These are phyloP conservation scores for Epichloe scottii DNA, from an alignment of 2,329 filamentous ascomycete genomes.

Conservation along the genomic window DNA sequence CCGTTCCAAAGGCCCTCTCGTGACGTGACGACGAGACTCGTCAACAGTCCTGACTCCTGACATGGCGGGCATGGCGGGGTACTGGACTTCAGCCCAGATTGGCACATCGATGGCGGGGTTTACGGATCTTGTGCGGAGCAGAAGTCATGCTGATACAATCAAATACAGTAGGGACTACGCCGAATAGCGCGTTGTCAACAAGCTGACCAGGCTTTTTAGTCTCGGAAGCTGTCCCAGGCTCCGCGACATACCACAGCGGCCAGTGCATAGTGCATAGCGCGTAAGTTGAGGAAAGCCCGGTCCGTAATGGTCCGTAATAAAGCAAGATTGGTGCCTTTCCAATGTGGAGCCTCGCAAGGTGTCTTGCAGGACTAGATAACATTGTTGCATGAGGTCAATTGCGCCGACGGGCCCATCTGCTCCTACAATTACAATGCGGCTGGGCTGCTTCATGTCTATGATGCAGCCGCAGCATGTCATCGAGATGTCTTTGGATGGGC, in stretches of 20 bases:
- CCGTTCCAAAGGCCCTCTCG: no score
- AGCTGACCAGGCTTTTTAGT: no score
- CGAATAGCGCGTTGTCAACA: no score
- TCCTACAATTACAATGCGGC: no score
- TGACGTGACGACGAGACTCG: no score
- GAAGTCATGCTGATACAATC: background rate
- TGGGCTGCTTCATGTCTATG: background rate
- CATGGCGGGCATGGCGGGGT: background rate
- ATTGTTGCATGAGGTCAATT: background rate
- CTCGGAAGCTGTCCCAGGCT: no score
- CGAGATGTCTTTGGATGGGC: background rate
- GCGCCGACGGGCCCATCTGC: background rate
- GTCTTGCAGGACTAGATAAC: background rate
- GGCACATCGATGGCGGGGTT: background rate
- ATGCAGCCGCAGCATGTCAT: background rate
- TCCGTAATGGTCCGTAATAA: no score
- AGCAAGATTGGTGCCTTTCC: background rate
- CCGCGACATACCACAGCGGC: no score
- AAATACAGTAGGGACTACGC: background rate
- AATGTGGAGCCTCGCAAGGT: background rate
- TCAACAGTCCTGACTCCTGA: no score
- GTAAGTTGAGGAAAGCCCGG: background rate
- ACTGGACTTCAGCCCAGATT: background rate
- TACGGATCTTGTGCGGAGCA: background rate
- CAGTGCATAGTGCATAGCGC: background rate